Conservation (phyloP, 2,329 filamentous ascomycete genomes). For the Stenocarpella maydis region DNA sequence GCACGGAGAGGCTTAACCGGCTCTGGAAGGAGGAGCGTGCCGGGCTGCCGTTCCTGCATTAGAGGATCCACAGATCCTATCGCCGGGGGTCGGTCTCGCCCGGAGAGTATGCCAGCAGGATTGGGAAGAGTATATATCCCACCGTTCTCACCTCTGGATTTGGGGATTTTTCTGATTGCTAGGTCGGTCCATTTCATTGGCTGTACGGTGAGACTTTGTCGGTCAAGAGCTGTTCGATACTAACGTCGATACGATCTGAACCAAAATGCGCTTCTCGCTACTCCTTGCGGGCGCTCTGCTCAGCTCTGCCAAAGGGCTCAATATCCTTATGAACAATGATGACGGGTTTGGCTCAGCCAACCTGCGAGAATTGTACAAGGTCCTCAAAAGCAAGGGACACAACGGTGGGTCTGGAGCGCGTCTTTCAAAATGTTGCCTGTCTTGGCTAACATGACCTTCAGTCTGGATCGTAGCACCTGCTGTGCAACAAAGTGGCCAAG, state of each 20-base stretch:
- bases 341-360: slow-evolving; percentile 53
- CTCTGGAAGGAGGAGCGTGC: slow-evolving; percentile 3
- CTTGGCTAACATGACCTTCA: neutral
- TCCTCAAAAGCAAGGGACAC: slow-evolving; percentile 64
- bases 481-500: slow-evolving; percentile 54
- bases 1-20: slow-evolving; percentile 4
- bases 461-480: slow-evolving; percentile 52
- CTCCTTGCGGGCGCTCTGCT: neutral
- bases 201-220: neutral
- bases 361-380: slow-evolving; percentile 50
- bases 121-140: neutral
- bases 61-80: slow-evolving; percentile 12
- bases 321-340: slow-evolving; percentile 41
- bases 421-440: too few relatives aligned
- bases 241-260: neutral
- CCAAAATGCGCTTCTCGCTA: slow-evolving; percentile 3
- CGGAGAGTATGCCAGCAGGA: neutral
- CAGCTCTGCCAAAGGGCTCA: neutral
- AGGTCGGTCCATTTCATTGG: neutral
- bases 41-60: slow-evolving; percentile 16
- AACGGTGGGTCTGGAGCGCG: slow-evolving; percentile 48
- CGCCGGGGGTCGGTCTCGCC: neutral
- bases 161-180: neutral
- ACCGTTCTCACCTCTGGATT: neutral
- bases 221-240: neutral